Evolutionary conservation across 2,329 filamentous ascomycete genomes (phyloP), one percentile per base, ranked within the genome.

Genomic region (Fusarium albosuccineum): DNA sequence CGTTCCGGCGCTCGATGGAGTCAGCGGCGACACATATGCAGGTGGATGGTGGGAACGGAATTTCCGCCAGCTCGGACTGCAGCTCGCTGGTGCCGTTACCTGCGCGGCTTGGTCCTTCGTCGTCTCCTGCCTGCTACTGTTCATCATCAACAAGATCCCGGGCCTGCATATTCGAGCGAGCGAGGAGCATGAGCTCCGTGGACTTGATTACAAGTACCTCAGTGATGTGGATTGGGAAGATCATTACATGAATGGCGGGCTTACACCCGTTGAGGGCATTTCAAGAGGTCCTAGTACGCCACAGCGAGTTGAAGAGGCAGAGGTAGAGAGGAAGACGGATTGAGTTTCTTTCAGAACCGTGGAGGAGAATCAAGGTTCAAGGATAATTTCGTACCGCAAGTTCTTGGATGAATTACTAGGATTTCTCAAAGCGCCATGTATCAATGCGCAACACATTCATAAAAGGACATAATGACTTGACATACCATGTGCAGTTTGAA

Each of bases 61-160:
- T 70, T 86, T 82, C 49, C 80, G 82, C 37, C 87, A 89, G 73
- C 78, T 89, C 40, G 86, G 85, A 1, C 81, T 83, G 39, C 86
- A 89, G 72, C 80, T 89, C 9, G 86, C 86, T 0, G 86, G 85
- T 46, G 85, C 85, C n/a, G 79, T 80, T 1, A 84, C 85, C 0
- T 86, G 86, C 62, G 84, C 85, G 0, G 76, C 78, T 0, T 89
- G 86, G 78, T 85, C 85, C 0, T 88, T 89, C 64, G 70, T 81
- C 27, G 78, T 88, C 9, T 85, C 83, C 1, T 83, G 82, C 62
- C 70, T 83, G 14, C 75, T 89, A 26, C 80, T 88, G 1, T 84
- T 87, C 60, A 74, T 87, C 63, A 82, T 88, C 70, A 86, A 87
- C 71, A 83, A 80, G 62, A 88, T 89, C 37, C 87, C 86, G 0